Evolutionary conservation across 2,329 filamentous ascomycete genomes (phyloP).

Genomic region (Furcasterigmium furcatum): DNA sequence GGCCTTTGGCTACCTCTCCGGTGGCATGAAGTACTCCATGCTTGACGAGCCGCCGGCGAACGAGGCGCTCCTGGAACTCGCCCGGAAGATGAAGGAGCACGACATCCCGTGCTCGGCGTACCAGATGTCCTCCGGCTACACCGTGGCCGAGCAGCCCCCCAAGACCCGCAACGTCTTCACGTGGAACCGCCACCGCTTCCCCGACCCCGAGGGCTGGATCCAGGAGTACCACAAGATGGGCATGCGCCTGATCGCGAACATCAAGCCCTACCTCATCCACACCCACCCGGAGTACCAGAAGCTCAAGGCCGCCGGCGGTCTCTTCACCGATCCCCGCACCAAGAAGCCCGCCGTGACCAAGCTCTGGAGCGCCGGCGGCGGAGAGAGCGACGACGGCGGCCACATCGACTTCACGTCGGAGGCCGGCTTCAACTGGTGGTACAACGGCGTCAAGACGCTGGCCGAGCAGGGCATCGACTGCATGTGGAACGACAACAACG

Average conservation of each 20-base stretch:
- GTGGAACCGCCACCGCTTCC: slow-evolving; percentile 70
- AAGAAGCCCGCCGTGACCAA: slow-evolving; percentile 52
- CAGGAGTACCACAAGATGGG: slow-evolving; percentile 59
- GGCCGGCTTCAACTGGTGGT: slow-evolving; percentile 69
- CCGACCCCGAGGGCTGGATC: slow-evolving; percentile 63
- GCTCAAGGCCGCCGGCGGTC: slow-evolving; percentile 53
- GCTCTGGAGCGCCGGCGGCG: slow-evolving; percentile 71
- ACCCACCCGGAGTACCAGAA: slow-evolving; percentile 65
- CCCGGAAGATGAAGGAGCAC: slow-evolving; percentile 57
- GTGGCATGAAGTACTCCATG: slow-evolving; percentile 55
- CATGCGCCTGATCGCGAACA: slow-evolving; percentile 66
- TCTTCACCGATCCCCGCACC: slow-evolving; percentile 61
- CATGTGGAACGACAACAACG: slow-evolving; percentile 80
- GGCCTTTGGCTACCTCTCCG: slow-evolving; percentile 71
- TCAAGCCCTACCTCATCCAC: slow-evolving; percentile 68
- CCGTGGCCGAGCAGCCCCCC: slow-evolving; percentile 61
- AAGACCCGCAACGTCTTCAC: slow-evolving; percentile 70
- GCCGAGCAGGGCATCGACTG: slow-evolving; percentile 64
- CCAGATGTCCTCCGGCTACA: slow-evolving; percentile 72
- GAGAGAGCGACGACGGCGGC: slow-evolving; percentile 65
- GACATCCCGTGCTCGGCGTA: slow-evolving; percentile 69
- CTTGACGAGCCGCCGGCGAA: slow-evolving; percentile 48
- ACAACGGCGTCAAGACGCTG: slow-evolving; percentile 60
- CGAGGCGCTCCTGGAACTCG: slow-evolving; percentile 58
- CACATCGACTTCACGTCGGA: slow-evolving; percentile 72